Base-by-base conservation (phyloP, 1,139 yeast genomes). In the Candida sanyaensis region DNA sequence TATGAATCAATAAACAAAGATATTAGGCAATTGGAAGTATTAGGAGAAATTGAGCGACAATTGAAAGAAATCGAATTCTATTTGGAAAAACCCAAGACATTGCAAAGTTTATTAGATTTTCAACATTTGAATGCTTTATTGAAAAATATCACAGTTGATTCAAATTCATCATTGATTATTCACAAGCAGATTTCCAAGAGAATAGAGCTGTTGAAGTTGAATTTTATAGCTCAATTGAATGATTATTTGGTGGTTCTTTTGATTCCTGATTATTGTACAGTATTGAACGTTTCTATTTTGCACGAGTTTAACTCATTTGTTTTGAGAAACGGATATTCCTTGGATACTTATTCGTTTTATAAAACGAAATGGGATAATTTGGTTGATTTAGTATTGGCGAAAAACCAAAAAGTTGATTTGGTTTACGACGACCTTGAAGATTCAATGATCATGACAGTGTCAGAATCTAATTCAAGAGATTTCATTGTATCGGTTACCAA, bases 181-280 rank as follows among this genome's bases (percentile, higher is more conserved):
- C 49, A 51, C 34, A 49, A 40, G 36, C 55, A 49, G 29, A 44
- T 55, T 2, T 21, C 33, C 29, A 46, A 49, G 43, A 37, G 41
- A 12, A 44, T 49, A 24, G 56, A 52, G 3, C 12, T 13, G 12
- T 45, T 43, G 24, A 33, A 49, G 11, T 8, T 26, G 7, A 24
- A 44, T 23, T 51, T 57, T 47, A 33, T 60, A 3, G 43, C 47
- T 1, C 55, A 57, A 24, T 56, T 65, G 48, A 58, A 65, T 41
- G 59, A 60, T n/a, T 58, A 60, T 37, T 48, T 62, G 23, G 37
- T 41, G 2, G 21, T 33, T 21, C 42, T 57, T 21, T 43, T 56
- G 23, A 47, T 69, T 23, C 75, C 75, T 1, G 49, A 52, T 37
- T 58, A 60, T 31, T 53, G 48, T 24, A 54, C 60, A 5, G 63